phyloP scores from a whole-genome alignment of 371 early-diverging fungal genomes.

The Mucor irregularis region DNA sequence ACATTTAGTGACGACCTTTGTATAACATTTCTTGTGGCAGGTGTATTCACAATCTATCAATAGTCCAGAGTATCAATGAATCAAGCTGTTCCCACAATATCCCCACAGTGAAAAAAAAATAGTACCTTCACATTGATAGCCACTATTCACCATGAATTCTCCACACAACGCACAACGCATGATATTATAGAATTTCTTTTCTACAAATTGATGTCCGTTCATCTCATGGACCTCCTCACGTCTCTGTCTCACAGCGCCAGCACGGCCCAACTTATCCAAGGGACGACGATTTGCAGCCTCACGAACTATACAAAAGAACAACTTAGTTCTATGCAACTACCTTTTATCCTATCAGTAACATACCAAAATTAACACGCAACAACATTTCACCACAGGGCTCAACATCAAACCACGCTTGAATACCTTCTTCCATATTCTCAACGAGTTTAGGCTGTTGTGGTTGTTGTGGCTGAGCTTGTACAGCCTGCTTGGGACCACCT shows the following conservation, averaged over 20 bases:
- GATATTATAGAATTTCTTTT: slow-evolving; percentile 87
- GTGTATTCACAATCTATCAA: slow-evolving; percentile 87
- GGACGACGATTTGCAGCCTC: slow-evolving; percentile 58
- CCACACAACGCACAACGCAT: slow-evolving; percentile 95
- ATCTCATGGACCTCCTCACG: slow-evolving; percentile 79
- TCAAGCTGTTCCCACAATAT: too few relatives aligned
- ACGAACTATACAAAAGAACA: slow-evolving; percentile 22
- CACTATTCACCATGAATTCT: slow-evolving; percentile 87
- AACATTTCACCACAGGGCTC: slow-evolving; percentile 90
- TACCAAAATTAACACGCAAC: slow-evolving; percentile 81
- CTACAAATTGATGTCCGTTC: slow-evolving; percentile 91
- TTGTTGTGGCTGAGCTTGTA: slow-evolving; percentile 2
- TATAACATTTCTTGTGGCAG: slow-evolving; percentile 91
- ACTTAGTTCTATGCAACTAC: background rate
- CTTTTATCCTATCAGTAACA: background rate
- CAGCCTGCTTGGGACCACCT: background rate
- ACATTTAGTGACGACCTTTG: slow-evolving; percentile 89
- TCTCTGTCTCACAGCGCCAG: slow-evolving; percentile 87
- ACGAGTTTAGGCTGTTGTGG: slow-evolving; percentile 19
- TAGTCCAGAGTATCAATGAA: too few relatives aligned
- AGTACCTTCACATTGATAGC: slow-evolving; percentile 90
- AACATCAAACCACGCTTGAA: slow-evolving; percentile 87
- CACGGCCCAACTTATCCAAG: slow-evolving; percentile 79
- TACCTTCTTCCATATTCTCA: slow-evolving; percentile 53
- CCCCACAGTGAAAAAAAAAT: background rate